Evolutionary conservation across 106 monocot genomes (phyloP).

Genomic region (Apostasia ramifera): DNA sequence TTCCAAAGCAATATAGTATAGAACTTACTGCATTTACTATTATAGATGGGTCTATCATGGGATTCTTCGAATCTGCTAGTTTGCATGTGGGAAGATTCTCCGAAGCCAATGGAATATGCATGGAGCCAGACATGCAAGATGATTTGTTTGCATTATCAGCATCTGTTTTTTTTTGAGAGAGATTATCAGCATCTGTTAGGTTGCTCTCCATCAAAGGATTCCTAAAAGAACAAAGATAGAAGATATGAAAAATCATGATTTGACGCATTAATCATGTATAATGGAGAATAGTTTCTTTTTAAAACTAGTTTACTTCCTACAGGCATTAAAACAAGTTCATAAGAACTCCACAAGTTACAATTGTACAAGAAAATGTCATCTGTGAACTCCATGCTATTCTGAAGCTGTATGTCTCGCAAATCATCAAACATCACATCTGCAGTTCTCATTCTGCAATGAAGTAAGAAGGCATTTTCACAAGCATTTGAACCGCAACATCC

Average conservation of each 20-base stretch:
- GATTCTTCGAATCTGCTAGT: constrained; percentile 15
- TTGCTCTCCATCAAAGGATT: constrained; percentile 21
- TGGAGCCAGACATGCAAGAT: constrained; percentile 5
- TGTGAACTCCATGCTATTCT: constrained; percentile 17
- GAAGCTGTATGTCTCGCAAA: constrained; percentile 10
- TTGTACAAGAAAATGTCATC: constrained; percentile 39
- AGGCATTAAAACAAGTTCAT: constrained; percentile 8
- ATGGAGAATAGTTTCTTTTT: neutral
- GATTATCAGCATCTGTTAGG: constrained; percentile 1
- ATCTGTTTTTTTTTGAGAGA: neutral
- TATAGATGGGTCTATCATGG: constrained; percentile 2
- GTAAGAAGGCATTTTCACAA: neutral
- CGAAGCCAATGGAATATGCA: constrained; percentile 5
- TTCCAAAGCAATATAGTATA: neutral
- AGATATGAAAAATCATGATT: neutral
- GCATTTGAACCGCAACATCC: neutral
- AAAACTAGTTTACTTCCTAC: constrained; percentile 2
- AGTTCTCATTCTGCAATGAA: neutral
- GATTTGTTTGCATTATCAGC: constrained; percentile 6
- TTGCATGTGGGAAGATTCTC: constrained; percentile 22
- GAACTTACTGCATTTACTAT: neutral
- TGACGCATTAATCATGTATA: neutral
- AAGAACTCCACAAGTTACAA: constrained; percentile 13
- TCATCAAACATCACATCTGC: constrained; percentile 15
- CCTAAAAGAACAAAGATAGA: constrained; percentile 15